Evolutionary conservation across 2,329 filamentous ascomycete species (phyloP), one percentile per base, ranked within the genome.

Genomic region (Venturia asperata): DNA sequence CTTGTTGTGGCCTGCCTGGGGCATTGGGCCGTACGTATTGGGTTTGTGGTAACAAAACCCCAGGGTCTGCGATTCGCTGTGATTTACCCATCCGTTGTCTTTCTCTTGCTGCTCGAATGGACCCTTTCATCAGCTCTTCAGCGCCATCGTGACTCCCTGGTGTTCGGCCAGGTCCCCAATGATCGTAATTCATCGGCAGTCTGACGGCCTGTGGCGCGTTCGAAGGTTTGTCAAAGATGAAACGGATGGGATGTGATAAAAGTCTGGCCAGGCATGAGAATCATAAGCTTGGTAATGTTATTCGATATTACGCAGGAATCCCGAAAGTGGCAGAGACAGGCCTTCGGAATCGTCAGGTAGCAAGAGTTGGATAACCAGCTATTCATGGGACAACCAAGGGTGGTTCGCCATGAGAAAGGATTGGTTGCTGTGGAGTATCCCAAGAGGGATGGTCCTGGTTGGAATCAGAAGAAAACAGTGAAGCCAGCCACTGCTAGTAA

Each of bases 131-230:
- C 37, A 7, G 9, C 9, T 37, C 30, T 7, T 58, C 52, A 6
- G 52, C 52, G 30, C 3, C 17, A 21, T 37, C 52, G 21, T 39
- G 17, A 15, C 52, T 58, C 19, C 52, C 52, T 37, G 52, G 30
- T 34, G 52, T 15, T 19, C 30, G 5, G 37, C 27, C 27, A 34
- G 52, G 30, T 34, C 27, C 52, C 27, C 52, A 10, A 58, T 34
- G 11, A 37, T 34, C 39, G 60, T 62, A 34, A 47, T 39, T 62
- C 60, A 62, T 62, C 60, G 60, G 43, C 37, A n/a, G 13, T 37
- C 2, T n/a, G 30, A 58, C 37, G 30, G 15, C 19, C 6, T 37
- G 21, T n/a, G 52, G 27, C 30, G 30, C 27, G 30, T n/a, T 37
- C 30, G 30, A 5, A 17, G 4, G 5, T 21, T 52, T 9, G 10